These are phyloP conservation scores for Plantago ovata DNA, from an alignment of 257 asterid species.

Conservation along the genomic window DNA sequence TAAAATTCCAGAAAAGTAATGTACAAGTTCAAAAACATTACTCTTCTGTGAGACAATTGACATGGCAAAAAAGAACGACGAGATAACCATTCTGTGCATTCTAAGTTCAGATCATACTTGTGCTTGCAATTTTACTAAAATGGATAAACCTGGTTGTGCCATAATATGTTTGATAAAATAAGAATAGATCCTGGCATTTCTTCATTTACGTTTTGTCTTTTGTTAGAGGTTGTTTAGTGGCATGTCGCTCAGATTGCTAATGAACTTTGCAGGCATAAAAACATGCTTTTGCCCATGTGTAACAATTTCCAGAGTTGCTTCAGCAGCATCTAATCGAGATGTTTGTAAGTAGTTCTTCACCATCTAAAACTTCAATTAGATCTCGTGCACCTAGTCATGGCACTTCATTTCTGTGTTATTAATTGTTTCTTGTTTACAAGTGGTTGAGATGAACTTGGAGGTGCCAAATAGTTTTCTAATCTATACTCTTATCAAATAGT, in stretches of 20 bases:
- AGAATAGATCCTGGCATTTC: too few relatives aligned
- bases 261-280: constrained; percentile 60
- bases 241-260: neutral
- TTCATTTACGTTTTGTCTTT: too few relatives aligned
- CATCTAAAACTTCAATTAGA: constrained; percentile 5
- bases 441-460: neutral
- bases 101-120: neutral
- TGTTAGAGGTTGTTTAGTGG: too few relatives aligned
- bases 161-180: too few relatives aligned
- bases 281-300: constrained; percentile 77
- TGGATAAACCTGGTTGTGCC: too few relatives aligned
- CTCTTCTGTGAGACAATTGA: too few relatives aligned
- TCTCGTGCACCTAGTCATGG: neutral
- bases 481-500: too few relatives aligned
- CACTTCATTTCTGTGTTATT: neutral
- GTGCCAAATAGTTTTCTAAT: neutral
- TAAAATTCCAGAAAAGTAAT: neutral
- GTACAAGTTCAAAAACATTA: too few relatives aligned
- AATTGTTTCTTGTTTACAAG: neutral
- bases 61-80: neutral
- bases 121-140: neutral
- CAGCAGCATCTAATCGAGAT: constrained; percentile 59
- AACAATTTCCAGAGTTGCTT: constrained; percentile 73
- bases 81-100: neutral
- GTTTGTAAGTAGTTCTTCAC: constrained; percentile 53